Evolutionary conservation across 2,329 filamentous ascomycete genomes (phyloP).

Genomic region (Diaporthe nobilis): DNA sequence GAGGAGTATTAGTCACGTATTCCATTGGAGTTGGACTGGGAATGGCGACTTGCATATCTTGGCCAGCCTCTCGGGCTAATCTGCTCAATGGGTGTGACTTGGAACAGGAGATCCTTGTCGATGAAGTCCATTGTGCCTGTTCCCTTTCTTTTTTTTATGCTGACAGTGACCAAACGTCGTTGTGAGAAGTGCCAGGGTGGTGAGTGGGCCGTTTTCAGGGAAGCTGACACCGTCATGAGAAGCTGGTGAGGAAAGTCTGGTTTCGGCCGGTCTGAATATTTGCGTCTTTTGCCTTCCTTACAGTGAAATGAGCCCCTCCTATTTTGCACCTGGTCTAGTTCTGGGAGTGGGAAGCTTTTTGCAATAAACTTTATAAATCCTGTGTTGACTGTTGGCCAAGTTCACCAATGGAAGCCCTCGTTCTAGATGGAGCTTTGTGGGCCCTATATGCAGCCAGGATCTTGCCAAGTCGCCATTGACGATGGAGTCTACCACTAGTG

Average conservation of each 20-base stretch:
- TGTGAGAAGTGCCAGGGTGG: not conserved
- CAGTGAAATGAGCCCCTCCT: not conserved
- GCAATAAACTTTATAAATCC: too few species aligned
- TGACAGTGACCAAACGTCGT: not conserved
- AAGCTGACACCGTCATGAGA: not conserved
- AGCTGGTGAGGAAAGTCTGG: not conserved
- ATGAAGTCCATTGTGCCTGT: not conserved
- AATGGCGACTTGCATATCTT: not conserved
- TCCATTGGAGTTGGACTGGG: not conserved
- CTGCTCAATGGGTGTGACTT: slow-evolving; percentile 14
- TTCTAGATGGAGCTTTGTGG: slow-evolving; percentile 9
- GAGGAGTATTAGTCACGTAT: not conserved
- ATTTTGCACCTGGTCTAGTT: not conserved
- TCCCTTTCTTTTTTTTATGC: not conserved
- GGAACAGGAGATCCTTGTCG: slow-evolving; percentile 10
- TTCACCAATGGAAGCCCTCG: not conserved
- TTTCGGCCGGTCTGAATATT: not conserved
- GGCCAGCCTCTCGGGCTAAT: slow-evolving; percentile 22
- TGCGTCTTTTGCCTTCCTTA: not conserved
- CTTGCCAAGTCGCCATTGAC: not conserved
- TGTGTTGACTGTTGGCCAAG: not conserved
- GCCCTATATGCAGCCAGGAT: not conserved
- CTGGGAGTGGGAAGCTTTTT: not conserved
- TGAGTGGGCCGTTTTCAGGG: not conserved
- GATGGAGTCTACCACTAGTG: not conserved